These are phyloP conservation scores for Platanthera zijinensis DNA, from an alignment of 106 monocot species.

Conservation along the genomic window DNA sequence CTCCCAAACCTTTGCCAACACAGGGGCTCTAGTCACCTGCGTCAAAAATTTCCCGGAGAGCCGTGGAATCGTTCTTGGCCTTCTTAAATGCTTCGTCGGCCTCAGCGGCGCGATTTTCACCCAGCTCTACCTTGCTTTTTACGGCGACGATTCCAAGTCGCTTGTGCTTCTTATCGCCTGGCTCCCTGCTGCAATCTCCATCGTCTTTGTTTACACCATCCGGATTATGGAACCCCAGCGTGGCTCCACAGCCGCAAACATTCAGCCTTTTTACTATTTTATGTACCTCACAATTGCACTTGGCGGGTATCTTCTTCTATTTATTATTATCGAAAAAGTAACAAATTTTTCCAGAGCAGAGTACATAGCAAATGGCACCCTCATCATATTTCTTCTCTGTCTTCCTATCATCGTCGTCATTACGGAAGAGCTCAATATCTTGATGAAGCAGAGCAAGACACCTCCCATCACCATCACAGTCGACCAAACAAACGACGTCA, in stretches of 20 bases:
- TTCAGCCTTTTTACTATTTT: constrained; percentile 16
- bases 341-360: neutral
- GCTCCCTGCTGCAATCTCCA: constrained; percentile 31
- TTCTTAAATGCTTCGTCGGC: constrained; percentile 51
- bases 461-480: neutral
- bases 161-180: constrained; percentile 27
- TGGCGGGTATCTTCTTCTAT: constrained; percentile 17
- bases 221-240: constrained; percentile 12
- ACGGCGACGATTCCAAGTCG: constrained; percentile 26
- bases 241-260: no score
- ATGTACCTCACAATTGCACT: constrained; percentile 19
- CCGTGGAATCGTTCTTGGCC: constrained; percentile 43
- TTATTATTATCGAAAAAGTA: constrained; percentile 16
- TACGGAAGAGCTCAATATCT: constrained; percentile 8
- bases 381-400: constrained; percentile 14
- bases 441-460: constrained; percentile 3
- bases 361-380: constrained; percentile 9
- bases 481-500: neutral
- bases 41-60: constrained; percentile 56
- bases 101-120: constrained; percentile 54
- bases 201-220: constrained; percentile 17
- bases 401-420: constrained; percentile 14
- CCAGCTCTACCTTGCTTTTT: constrained; percentile 32
- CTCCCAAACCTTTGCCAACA: constrained; percentile 47
- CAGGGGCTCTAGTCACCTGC: constrained; percentile 36